Conservation (phyloP, 1,284 basidiomycete species). For the Boletus albobrunnescens region DNA sequence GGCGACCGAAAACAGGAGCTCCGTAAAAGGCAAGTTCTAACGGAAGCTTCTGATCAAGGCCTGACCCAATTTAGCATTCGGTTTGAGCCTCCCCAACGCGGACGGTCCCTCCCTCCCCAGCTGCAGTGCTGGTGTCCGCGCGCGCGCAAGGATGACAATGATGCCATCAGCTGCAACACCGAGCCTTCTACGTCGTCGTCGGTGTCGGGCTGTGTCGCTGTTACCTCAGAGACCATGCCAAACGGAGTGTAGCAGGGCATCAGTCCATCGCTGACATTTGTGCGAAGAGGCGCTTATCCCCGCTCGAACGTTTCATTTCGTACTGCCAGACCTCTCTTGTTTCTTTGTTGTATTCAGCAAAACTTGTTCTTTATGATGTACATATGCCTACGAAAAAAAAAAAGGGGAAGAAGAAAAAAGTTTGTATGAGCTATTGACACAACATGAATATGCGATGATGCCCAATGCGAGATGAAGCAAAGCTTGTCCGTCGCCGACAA, state of each 20-base stretch:
- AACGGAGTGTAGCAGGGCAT: constrained; percentile 4
- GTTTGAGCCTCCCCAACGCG: constrained; percentile 22
- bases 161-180: constrained; percentile 10
- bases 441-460: constrained; percentile 32
- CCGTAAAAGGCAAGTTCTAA: constrained; percentile 26
- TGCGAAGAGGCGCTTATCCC: constrained; percentile 8
- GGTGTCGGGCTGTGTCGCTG: constrained; percentile 21
- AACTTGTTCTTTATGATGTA: constrained; percentile 33
- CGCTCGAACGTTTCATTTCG: constrained; percentile 10
- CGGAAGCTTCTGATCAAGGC: constrained; percentile 25
- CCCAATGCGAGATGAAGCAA: constrained; percentile 35
- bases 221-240: constrained; percentile 11
- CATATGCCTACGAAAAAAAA: constrained; percentile 32
- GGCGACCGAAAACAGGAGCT: constrained; percentile 1
- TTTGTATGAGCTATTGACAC: constrained; percentile 38
- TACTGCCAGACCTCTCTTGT: not conserved
- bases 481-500: constrained; percentile 14
- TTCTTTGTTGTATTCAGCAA: constrained; percentile 25
- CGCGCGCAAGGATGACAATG: no score
- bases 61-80: constrained; percentile 11
- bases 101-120: constrained; percentile 1
- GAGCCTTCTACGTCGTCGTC: constrained; percentile 9
- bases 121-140: no score
- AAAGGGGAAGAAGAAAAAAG: constrained; percentile 10
- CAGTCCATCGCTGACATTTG: constrained; percentile 12